phyloP scores from a whole-genome alignment of 176 grass and related monocot genomes.

The Lolium multiflorum region DNA sequence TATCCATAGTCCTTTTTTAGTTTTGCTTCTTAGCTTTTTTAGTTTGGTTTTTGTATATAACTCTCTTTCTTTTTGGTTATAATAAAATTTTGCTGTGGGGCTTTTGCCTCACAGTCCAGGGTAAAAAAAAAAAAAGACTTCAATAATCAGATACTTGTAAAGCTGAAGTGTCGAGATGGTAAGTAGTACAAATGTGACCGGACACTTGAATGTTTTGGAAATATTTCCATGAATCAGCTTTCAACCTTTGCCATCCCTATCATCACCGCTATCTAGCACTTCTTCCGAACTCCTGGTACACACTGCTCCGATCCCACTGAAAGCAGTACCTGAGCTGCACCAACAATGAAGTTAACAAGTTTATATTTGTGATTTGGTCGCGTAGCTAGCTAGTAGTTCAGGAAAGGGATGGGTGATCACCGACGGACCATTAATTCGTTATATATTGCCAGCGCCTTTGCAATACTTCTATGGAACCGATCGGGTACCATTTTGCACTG shows the following conservation, averaged over 20 bases:
- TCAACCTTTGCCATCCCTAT: not conserved
- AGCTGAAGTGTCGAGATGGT: too few relatives aligned
- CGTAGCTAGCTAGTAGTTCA: not conserved
- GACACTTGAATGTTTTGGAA: too few relatives aligned
- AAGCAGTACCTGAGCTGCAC: constrained; percentile 17
- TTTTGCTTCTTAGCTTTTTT: too few relatives aligned
- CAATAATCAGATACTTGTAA: too few relatives aligned
- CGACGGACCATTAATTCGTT: not conserved
- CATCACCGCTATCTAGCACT: not conserved
- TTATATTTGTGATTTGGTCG: not conserved
- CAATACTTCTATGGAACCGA: not conserved
- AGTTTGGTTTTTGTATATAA: too few relatives aligned
- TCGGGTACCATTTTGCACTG: not conserved
- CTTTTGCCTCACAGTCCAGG: too few relatives aligned
- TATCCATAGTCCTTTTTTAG: too few relatives aligned
- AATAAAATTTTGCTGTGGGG: too few relatives aligned
- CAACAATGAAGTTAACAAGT: not conserved
- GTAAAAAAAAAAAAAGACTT: too few relatives aligned
- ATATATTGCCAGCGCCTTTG: not conserved
- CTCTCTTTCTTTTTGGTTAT: too few relatives aligned
- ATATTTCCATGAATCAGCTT: not conserved
- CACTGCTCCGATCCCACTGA: too few relatives aligned
- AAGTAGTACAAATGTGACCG: too few relatives aligned
- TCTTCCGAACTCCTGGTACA: not conserved
- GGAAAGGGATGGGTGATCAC: not conserved